Conservation (phyloP, 2,329 filamentous ascomycete genomes). For the Ascochyta lentis region DNA sequence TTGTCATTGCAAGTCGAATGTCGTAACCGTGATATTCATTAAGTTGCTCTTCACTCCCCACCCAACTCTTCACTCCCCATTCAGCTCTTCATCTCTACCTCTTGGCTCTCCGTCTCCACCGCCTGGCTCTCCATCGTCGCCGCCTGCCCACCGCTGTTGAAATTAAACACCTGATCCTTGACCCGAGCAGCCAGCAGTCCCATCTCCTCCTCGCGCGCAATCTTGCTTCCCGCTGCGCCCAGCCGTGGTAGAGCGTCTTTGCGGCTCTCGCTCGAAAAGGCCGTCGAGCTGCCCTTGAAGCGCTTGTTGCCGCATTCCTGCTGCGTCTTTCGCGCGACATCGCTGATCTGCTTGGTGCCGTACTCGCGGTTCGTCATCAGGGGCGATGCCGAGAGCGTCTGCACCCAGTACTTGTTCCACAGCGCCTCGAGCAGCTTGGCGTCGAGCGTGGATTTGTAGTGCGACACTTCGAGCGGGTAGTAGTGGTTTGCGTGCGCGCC, state of each 20-base stretch:
- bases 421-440: constrained; percentile 83
- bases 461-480: constrained; percentile 88
- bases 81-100: constrained; percentile 31
- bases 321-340: constrained; percentile 82
- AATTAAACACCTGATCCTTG: constrained; percentile 66
- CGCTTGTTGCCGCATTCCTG: constrained; percentile 62
- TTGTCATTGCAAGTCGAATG: not conserved
- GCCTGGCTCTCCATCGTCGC: constrained; percentile 23
- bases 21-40: not conserved
- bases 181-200: constrained; percentile 68
- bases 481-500: constrained; percentile 90
- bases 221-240: constrained; percentile 65
- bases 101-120: not conserved
- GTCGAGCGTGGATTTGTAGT: constrained; percentile 94
- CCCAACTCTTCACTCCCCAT: too few relatives aligned
- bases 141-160: constrained; percentile 14
- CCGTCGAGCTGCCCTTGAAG: constrained; percentile 30
- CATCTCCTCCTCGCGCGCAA: constrained; percentile 68
- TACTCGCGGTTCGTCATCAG: constrained; percentile 93
- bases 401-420: constrained; percentile 99
- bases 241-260: constrained; percentile 63
- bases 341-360: constrained; percentile 87
- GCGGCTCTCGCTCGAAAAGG: constrained; percentile 27
- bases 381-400: constrained; percentile 89
- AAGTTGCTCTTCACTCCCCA: too few relatives aligned